A percentile compares a stretch with the other conserved stretches of the same genome.
Evolutionary conservation across 2,329 filamentous ascomycete species (phyloP).

Genomic region (Colletotrichum somersetense): DNA sequence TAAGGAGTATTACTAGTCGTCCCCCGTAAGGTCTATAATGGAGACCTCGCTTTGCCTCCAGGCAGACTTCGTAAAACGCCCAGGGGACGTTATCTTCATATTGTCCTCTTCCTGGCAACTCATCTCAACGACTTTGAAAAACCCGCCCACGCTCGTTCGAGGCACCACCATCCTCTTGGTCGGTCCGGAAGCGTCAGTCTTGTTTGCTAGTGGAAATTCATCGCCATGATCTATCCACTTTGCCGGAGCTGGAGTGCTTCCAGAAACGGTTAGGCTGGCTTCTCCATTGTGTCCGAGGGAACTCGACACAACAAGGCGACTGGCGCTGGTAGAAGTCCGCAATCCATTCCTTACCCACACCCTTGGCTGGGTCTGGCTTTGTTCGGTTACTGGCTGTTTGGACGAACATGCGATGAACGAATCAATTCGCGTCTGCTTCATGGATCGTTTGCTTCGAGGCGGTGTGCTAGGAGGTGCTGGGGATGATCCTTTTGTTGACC

Average conservation of each 20-base stretch:
- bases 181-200: not conserved
- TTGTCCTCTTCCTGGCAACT: slow-evolving; percentile 48
- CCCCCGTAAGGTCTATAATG: slow-evolving; percentile 41
- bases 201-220: slow-evolving; percentile 28
- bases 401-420: slow-evolving; percentile 26
- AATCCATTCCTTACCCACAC: not conserved
- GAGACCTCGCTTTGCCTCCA: slow-evolving; percentile 34
- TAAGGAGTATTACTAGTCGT: slow-evolving; percentile 10
- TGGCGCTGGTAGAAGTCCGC: not conserved
- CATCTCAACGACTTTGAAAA: slow-evolving; percentile 53
- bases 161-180: slow-evolving; percentile 55
- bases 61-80: not conserved
- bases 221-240: not conserved
- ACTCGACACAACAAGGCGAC: not conserved
- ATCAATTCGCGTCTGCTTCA: slow-evolving; percentile 49
- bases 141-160: slow-evolving; percentile 53
- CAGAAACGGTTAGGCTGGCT: not conserved
- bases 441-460: slow-evolving; percentile 19
- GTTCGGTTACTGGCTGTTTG: not conserved
- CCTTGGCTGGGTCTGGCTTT: slow-evolving; percentile 5
- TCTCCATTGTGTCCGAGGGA: not conserved
- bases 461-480: not conserved
- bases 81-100: not conserved
- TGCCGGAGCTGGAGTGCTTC: not conserved
- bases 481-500: not conserved